Evolutionary conservation across 2,329 filamentous ascomycete genomes (phyloP).

Genomic region (Fusarium sarcochroum): DNA sequence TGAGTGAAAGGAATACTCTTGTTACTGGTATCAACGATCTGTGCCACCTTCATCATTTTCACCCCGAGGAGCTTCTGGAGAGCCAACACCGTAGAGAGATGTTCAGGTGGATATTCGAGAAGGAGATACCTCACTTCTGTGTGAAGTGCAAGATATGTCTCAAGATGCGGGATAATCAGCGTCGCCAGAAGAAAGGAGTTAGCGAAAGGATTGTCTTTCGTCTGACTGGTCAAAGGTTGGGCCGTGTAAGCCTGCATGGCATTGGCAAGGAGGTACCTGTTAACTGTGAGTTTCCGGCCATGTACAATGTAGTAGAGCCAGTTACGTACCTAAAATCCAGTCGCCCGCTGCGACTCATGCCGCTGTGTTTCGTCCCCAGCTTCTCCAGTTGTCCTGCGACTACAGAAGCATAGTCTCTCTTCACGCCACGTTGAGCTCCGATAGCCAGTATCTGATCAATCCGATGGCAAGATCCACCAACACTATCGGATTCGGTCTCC

Average conservation of each 20-base stretch:
- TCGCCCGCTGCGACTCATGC: constrained; percentile 66
- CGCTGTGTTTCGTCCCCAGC: constrained; percentile 65
- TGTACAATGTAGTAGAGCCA: neutral
- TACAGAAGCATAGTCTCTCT: constrained; percentile 62
- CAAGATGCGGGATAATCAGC: constrained; percentile 71
- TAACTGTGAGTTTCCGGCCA: constrained; percentile 16
- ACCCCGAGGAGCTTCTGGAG: constrained; percentile 70
- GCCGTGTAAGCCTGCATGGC: constrained; percentile 71
- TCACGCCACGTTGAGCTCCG: constrained; percentile 69
- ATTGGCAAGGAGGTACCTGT: constrained; percentile 71
- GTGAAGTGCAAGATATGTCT: constrained; percentile 70
- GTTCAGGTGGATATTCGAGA: constrained; percentile 70
- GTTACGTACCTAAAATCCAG: constrained; percentile 69
- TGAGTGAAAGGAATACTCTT: constrained; percentile 57
- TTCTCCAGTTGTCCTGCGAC: constrained; percentile 68
- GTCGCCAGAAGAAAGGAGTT: constrained; percentile 69
- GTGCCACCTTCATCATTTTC: constrained; percentile 70
- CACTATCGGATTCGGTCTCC: constrained; percentile 51
- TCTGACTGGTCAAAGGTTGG: constrained; percentile 64
- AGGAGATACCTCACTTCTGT: constrained; percentile 68
- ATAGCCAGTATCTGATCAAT: constrained; percentile 73
- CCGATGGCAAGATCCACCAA: constrained; percentile 54
- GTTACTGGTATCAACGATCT: constrained; percentile 64
- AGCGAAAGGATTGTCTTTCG: constrained; percentile 67
- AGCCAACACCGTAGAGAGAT: constrained; percentile 69